Base-by-base conservation (phyloP, 805 yeast species). In the Limtongia smithiae region DNA sequence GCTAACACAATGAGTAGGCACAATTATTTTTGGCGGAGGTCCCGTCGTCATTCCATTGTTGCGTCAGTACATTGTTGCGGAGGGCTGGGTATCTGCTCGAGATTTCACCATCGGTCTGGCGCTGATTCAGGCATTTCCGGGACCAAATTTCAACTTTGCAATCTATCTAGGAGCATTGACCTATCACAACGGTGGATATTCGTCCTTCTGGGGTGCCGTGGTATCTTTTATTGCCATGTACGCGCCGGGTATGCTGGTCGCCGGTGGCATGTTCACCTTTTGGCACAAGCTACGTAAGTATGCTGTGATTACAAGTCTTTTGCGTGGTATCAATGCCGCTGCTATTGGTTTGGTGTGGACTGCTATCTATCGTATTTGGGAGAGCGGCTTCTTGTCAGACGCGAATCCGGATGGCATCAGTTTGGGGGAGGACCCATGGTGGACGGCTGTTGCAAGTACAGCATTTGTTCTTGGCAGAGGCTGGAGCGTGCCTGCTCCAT, bases 291-390 rank as follows among this genome's bases (percentile, higher is more conserved):
- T 49, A 2, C 57, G 57, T 11, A 34, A 42, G 35, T 49, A 34
- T 37, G 24, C 44, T 3, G 25, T 43, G 20, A 37, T 54, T 17
- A 34, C 44, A n/a, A 32, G 44, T 17, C 27, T 54, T 17, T 44
- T 54, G 3, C 55, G 57, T 22, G 57, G 58, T 8, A 34, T 54
- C 18, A 54, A 38, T 28, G 40, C 57, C n/a, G 37, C 57, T 2
- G 58, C 58, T 4, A 41, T 41, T 4, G 58, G 58, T 9, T 40
- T 54, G 12, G 41, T 54, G 12, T 54, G 56, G 55, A 50, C 53
- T 5, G 58, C 58, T 2, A 44, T 52, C 14, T 54, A 52, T 39
- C 51, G 58, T 3, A 43, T 54, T 34, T 54, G 58, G 58, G 47
- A 52, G 20, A 27, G 47, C 2, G 58, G 58, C 5, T 54, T 34